Evolutionary conservation across 2,329 filamentous ascomycete genomes (phyloP).

Genomic region (Trichoderma atrobrunneum): DNA sequence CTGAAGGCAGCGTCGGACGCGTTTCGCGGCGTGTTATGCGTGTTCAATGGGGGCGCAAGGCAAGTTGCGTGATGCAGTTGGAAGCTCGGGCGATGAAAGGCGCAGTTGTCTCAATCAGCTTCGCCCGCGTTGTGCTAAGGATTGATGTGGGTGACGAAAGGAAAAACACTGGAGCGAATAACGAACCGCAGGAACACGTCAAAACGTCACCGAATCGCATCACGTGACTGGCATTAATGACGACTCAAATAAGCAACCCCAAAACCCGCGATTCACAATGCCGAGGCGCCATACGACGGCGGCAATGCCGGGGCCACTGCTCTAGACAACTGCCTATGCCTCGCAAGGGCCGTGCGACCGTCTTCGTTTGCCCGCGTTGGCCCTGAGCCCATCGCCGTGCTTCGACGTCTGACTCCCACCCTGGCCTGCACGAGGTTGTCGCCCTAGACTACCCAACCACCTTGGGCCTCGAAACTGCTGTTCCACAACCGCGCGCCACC

Average conservation of each 20-base stretch:
- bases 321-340: background rate
- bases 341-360: conserved; percentile 4
- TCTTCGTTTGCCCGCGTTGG: conserved; percentile 2
- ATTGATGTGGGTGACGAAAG: conserved; percentile 34
- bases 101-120: conserved; percentile 34
- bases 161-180: conserved; percentile 36
- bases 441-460: conserved; percentile 20
- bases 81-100: conserved; percentile 31
- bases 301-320: background rate
- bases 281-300: conserved; percentile 11
- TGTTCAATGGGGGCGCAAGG: conserved; percentile 31
- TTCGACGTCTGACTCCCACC: background rate
- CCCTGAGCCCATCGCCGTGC: background rate
- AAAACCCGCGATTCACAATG: conserved; percentile 12
- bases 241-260: conserved; percentile 15
- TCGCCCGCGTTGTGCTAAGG: conserved; percentile 33
- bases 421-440: conserved; percentile 2
- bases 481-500: conserved; percentile 29
- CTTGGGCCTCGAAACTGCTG: conserved; percentile 29
- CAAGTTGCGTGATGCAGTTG: conserved; percentile 31
- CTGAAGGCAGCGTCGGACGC: conserved; percentile 22
- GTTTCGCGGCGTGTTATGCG: conserved; percentile 26
- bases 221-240: conserved; percentile 32
- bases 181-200: conserved; percentile 33
- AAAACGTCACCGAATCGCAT: conserved; percentile 36